Evolutionary conservation across 495 filamentous ascomycete genomes (phyloP).

Genomic region (Pyrenula massariospora): DNA sequence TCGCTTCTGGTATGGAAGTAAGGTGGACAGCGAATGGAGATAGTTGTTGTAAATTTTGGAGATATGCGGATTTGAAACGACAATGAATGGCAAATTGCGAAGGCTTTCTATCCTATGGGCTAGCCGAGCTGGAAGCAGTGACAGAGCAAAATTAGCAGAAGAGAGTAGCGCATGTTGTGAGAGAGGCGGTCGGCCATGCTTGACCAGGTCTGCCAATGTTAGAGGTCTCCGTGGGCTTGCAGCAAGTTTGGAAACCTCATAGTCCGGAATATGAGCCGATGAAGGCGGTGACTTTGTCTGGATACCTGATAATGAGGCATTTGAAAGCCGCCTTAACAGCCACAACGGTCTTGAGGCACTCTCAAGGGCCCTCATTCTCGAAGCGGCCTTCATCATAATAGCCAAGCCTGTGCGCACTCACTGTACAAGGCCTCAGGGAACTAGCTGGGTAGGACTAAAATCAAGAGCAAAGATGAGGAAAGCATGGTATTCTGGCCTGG

Average conservation of each 20-base stretch:
- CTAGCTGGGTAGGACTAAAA: too few species aligned
- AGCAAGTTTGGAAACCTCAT: slow-evolving; percentile 68
- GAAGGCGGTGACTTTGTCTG: slow-evolving; percentile 3
- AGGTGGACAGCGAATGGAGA: slow-evolving; percentile 75
- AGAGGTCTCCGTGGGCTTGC: slow-evolving; percentile 67
- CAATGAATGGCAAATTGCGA: slow-evolving; percentile 90
- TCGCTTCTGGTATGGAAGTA: slow-evolving; percentile 70
- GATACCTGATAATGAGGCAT: not conserved
- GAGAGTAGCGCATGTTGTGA: slow-evolving; percentile 65
- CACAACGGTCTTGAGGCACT: too few species aligned
- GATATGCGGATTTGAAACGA: slow-evolving; percentile 90
- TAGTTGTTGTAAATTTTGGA: slow-evolving; percentile 91
- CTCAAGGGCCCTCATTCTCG: too few species aligned
- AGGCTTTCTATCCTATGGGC: slow-evolving; percentile 87
- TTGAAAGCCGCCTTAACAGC: too few species aligned
- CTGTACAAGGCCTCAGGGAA: too few species aligned
- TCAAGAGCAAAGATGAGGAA: too few species aligned
- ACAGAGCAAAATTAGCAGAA: slow-evolving; percentile 90
- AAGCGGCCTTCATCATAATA: too few species aligned
- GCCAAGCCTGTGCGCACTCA: too few species aligned
- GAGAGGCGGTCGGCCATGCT: slow-evolving; percentile 83
- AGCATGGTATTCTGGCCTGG: too few species aligned
- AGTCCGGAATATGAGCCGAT: slow-evolving; percentile 38
- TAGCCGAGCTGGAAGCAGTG: slow-evolving; percentile 82
- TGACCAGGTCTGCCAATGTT: slow-evolving; percentile 78